phyloP scores from a whole-genome alignment of 2,329 filamentous ascomycete genomes.

The Pyrenophora graminea region DNA sequence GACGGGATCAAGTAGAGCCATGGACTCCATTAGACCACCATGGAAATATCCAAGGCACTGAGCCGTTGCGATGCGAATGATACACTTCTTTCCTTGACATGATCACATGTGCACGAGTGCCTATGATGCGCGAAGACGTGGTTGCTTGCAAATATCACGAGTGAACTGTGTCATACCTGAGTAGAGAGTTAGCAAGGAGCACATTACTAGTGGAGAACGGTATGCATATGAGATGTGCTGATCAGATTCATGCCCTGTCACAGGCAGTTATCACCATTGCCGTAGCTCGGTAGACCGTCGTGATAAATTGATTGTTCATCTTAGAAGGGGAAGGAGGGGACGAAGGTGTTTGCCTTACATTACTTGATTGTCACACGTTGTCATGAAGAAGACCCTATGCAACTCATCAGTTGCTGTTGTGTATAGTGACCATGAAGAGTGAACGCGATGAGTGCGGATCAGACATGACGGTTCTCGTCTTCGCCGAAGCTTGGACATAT shows the following conservation, averaged over 20 bases:
- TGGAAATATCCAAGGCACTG: neutral
- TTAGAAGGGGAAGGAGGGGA: slow-evolving; percentile 22
- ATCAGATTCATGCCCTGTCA: slow-evolving; percentile 67
- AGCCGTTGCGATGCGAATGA: neutral
- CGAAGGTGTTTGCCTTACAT: neutral
- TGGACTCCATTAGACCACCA: neutral
- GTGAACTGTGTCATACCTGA: neutral
- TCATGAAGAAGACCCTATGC: slow-evolving; percentile 1
- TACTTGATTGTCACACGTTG: neutral
- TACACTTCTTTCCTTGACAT: neutral
- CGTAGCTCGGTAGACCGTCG: slow-evolving; percentile 85
- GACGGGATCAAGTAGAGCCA: neutral
- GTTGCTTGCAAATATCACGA: neutral
- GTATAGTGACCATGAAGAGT: neutral
- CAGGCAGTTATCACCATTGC: slow-evolving; percentile 78
- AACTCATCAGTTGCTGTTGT: slow-evolving; percentile 13
- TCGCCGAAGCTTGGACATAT: slow-evolving; percentile 85
- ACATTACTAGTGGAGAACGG: neutral
- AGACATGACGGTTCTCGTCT: slow-evolving; percentile 52
- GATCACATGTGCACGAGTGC: neutral
- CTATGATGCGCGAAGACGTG: neutral
- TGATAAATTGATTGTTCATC: slow-evolving; percentile 62
- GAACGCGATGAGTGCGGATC: slow-evolving; percentile 25
- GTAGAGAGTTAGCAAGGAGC: slow-evolving; percentile 12
- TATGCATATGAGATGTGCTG: slow-evolving; percentile 5